Conservation (phyloP, 306 rosid genomes). For the Pachyrhizus erosus region DNA sequence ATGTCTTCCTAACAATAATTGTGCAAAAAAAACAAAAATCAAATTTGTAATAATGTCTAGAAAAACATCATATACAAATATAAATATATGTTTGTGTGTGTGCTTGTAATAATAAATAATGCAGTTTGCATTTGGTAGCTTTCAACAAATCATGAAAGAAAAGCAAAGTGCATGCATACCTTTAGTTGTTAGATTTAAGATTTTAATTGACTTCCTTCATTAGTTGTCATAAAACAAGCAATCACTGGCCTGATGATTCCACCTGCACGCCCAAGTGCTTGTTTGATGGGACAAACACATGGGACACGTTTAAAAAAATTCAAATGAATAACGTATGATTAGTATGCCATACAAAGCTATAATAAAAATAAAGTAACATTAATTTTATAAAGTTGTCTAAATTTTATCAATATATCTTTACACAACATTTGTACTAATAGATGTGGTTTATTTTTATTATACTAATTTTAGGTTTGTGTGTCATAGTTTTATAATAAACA, state of each 20-base stretch:
- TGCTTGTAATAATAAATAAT: neutral
- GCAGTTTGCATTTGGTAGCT: neutral
- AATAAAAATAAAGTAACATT: too few species aligned
- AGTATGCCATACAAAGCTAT: neutral
- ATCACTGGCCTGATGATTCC: slow-evolving; percentile 93
- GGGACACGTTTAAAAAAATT: slow-evolving; percentile 77
- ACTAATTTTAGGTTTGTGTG: neutral
- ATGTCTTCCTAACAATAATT: neutral
- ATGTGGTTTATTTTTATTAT: neutral
- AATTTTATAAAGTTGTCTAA: neutral
- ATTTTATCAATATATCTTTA: neutral
- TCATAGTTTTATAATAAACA: too few species aligned
- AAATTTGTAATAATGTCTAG: neutral
- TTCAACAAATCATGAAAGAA: neutral
- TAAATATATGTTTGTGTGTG: too few species aligned
- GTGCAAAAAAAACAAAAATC: neutral
- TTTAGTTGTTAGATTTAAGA: slow-evolving; percentile 84
- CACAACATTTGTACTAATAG: neutral
- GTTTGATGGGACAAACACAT: slow-evolving; percentile 88
- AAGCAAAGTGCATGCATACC: slow-evolving; percentile 60
- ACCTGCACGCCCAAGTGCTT: slow-evolving; percentile 95
- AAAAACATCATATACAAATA: neutral
- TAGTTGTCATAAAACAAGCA: slow-evolving; percentile 87
- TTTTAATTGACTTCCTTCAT: slow-evolving; percentile 95
- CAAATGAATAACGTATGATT: slow-evolving; percentile 11